Conservation (phyloP, 768 basidiomycete genomes). For the Amanita pseudoporphyria region DNA sequence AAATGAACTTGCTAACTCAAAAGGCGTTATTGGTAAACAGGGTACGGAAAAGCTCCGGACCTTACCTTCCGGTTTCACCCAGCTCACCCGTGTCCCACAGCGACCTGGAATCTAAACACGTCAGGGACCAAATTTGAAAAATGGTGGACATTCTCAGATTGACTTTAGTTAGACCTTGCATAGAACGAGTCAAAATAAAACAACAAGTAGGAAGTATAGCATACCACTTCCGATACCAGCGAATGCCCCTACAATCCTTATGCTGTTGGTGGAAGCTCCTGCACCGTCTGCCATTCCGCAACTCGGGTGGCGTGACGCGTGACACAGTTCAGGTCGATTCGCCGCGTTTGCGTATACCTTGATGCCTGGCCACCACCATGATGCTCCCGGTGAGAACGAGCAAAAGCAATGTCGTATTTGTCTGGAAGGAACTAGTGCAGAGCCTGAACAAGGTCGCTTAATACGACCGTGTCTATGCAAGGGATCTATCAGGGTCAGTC, state of each 20-base stretch:
- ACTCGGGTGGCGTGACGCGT: constrained; percentile 5
- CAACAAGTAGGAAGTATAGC: constrained; percentile 10
- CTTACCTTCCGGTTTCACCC: constrained; percentile 8
- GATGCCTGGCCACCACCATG: constrained; percentile 6
- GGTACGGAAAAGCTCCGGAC: constrained; percentile 4
- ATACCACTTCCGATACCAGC: constrained; percentile 56
- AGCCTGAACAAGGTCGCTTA: constrained; percentile 56
- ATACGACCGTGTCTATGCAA: constrained; percentile 77
- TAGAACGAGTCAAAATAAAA: constrained; percentile 1
- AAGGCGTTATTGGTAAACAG: constrained; percentile 5
- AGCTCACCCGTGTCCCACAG: constrained; percentile 59
- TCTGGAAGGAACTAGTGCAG: constrained; percentile 55
- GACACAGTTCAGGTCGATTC: neutral
- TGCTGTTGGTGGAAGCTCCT: constrained; percentile 28
- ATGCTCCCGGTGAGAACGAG: constrained; percentile 13
- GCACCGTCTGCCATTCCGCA: constrained; percentile 24
- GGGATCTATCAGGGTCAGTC: constrained; percentile 60
- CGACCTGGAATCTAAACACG: constrained; percentile 34
- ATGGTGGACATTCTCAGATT: constrained; percentile 1
- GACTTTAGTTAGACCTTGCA: constrained; percentile 45
- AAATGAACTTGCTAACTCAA: neutral
- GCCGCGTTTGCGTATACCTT: neutral
- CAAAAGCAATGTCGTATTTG: constrained; percentile 82
- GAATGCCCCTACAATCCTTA: constrained; percentile 37
- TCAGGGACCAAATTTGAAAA: neutral